Conservation (phyloP, 106 monocot genomes). For the Dioscorea dumetorum region DNA sequence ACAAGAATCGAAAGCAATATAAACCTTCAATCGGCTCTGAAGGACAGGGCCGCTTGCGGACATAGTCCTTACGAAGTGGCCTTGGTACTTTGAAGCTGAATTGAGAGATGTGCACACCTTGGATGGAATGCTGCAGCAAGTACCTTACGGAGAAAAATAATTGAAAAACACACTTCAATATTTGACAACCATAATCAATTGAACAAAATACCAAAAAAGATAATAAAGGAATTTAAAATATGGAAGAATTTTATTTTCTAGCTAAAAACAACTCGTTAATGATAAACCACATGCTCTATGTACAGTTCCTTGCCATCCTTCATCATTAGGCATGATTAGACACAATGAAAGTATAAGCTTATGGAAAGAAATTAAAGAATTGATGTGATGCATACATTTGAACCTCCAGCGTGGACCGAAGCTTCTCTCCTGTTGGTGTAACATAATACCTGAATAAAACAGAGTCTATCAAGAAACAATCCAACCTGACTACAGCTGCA, state of each 20-base stretch:
- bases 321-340: background rate
- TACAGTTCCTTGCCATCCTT: background rate
- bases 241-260: too few relatives aligned
- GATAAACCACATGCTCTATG: background rate
- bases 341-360: background rate
- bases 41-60: too few relatives aligned
- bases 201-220: background rate
- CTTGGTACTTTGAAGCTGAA: slow-evolving; percentile 70
- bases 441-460: slow-evolving; percentile 55
- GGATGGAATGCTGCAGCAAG: slow-evolving; percentile 38
- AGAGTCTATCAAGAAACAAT: background rate
- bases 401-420: slow-evolving; percentile 68
- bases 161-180: background rate
- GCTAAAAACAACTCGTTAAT: too few relatives aligned
- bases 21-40: slow-evolving; percentile 11
- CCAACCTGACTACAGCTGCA: background rate
- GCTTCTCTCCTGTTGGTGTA: slow-evolving; percentile 61
- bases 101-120: slow-evolving; percentile 42
- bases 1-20: background rate
- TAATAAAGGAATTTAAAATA: background rate
- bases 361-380: background rate
- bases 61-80: slow-evolving; percentile 68
- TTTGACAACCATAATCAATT: background rate
- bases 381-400: slow-evolving; percentile 33
- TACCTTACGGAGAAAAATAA: slow-evolving; percentile 25